Evolutionary conservation across 2,329 filamentous ascomycete genomes (phyloP), one percentile per base, ranked within the genome.

Genomic region (Colletotrichum echinochloae): DNA sequence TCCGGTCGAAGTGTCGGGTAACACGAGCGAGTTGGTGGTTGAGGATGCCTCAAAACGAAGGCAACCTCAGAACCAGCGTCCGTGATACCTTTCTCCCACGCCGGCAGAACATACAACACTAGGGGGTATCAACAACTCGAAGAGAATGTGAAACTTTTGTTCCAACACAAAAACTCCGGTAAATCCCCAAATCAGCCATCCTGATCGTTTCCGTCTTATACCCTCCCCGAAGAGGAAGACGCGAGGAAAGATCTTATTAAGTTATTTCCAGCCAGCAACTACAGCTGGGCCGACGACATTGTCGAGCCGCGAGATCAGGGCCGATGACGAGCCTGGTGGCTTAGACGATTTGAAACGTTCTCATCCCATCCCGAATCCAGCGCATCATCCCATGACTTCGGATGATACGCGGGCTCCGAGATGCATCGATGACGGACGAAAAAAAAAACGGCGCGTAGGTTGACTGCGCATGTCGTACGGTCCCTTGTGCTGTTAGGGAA

Each of bases 91-190:
- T 44, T 23, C n/a, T 23, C 35, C 35, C 1, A 46, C 12, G 46
- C 37, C 62, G 52, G 46, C 55, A 60, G n/a, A 64, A 60, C 23
- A 46, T 60, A 56, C 71, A 71, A 67, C 63, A 71, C 68, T 71
- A 72, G 68, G 67, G 67, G 67, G 71, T 72, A 71, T 72, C 71
- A 72, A 72, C 68, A 72, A 71, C 64, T 71, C 68, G 68, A 72
- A 68, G 63, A 67, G 59, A 67, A 72, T 61, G 55, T 71, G 68
- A 69, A 71, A 64, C 55, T 71, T 70, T 72, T 72, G 44, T 68
- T 71, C 67, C 67, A 64, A 52, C 71, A 65, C 55, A 55, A 65
- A 65, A 70, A 70, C 65, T 60, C 69, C 65, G 55, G 54, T 70
- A 72, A 62, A 59, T 23, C 70, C 67, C 62, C 55, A 48, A 46